phyloP scores from a whole-genome alignment of 768 basidiomycete genomes.

The Tylopilus subfusipes region DNA sequence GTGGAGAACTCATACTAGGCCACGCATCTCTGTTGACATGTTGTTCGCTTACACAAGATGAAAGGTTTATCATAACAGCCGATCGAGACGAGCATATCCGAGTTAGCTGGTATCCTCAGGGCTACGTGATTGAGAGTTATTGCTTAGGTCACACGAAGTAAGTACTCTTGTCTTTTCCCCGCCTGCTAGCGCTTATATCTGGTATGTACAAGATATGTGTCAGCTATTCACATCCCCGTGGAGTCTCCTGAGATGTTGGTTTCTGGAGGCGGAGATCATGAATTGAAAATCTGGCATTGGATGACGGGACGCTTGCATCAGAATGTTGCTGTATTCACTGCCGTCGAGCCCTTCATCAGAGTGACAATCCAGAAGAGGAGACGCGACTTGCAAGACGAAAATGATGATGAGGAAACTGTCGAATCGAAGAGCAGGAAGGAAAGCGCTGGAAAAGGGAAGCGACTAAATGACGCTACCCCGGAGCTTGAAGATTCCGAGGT shows the following conservation, averaged over 20 bases:
- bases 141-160: conserved; percentile 84
- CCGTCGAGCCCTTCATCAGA: conserved; percentile 46
- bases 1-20: conserved; percentile 72
- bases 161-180: conserved; percentile 20
- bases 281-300: conserved; percentile 80
- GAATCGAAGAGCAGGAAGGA: conserved; percentile 15
- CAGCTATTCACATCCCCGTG: conserved; percentile 68
- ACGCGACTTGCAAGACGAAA: conserved; percentile 16
- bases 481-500: conserved; percentile 21
- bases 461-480: conserved; percentile 13
- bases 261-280: conserved; percentile 85
- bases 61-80: conserved; percentile 77
- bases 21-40: conserved; percentile 84
- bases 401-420: conserved; percentile 9
- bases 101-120: conserved; percentile 84
- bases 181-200: background rate
- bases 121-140: conserved; percentile 81
- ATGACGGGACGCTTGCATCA: conserved; percentile 52
- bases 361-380: conserved; percentile 32
- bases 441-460: conserved; percentile 21
- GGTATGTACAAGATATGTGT: conserved; percentile 61
- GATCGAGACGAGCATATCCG: conserved; percentile 97
- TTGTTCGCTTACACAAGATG: conserved; percentile 64
- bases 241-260: conserved; percentile 51
- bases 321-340: conserved; percentile 49